Conservation (phyloP, 1,284 basidiomycete genomes). For the Fomes fomentarius region DNA sequence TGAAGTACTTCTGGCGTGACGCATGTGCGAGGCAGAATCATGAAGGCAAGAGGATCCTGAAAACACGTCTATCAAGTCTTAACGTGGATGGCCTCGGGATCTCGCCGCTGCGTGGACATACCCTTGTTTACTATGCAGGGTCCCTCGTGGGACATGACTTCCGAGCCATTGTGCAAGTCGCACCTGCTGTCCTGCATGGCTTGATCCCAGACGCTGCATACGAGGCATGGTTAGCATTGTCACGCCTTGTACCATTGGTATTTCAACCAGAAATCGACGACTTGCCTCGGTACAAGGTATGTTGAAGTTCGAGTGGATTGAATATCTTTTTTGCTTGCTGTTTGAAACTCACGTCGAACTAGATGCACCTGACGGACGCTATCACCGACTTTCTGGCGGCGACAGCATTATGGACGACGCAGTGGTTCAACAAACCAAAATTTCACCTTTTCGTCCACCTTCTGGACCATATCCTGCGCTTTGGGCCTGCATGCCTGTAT, state of each 20-base stretch:
- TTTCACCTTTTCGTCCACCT: slow-evolving; percentile 35
- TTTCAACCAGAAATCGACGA: slow-evolving; percentile 32
- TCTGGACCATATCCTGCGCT: slow-evolving; percentile 25
- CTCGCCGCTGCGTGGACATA: slow-evolving; percentile 21
- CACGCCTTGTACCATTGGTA: slow-evolving; percentile 25
- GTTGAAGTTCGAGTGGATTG: too few relatives aligned
- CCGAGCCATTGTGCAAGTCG: slow-evolving; percentile 31
- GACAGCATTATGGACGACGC: background rate
- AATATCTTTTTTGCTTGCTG: too few relatives aligned
- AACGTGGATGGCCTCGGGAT: slow-evolving; percentile 31
- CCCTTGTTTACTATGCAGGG: slow-evolving; percentile 34
- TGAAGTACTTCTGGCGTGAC: slow-evolving; percentile 44
- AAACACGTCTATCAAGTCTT: slow-evolving; percentile 26
- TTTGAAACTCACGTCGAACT: slow-evolving; percentile 28
- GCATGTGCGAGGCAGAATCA: slow-evolving; percentile 23
- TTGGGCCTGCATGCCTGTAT: slow-evolving; percentile 32
- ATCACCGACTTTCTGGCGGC: slow-evolving; percentile 39
- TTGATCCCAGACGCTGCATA: slow-evolving; percentile 7
- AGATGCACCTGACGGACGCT: slow-evolving; percentile 45
- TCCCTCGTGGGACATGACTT: slow-evolving; percentile 38
- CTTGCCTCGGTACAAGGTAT: slow-evolving; percentile 20
- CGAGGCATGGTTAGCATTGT: slow-evolving; percentile 30
- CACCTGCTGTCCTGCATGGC: slow-evolving; percentile 33
- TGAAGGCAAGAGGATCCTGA: slow-evolving; percentile 22
- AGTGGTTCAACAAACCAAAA: slow-evolving; percentile 37